Conservation (phyloP, 768 basidiomycete genomes). For the Galerina marginata region DNA sequence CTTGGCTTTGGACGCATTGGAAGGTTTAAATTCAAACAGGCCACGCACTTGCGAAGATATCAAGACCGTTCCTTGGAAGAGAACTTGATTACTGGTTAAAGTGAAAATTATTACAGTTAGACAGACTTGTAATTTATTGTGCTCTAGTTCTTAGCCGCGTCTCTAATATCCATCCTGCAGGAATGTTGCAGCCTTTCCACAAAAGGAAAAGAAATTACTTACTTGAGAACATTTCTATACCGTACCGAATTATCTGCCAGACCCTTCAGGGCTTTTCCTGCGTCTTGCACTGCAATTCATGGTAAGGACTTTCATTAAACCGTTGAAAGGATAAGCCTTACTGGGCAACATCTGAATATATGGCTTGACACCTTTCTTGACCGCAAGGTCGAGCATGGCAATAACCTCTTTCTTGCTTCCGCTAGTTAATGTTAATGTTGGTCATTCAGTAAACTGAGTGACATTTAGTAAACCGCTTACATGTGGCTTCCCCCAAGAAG, state of each 20-base stretch:
- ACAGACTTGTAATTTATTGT: too few relatives aligned
- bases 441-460: not conserved
- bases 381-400: conserved; percentile 18
- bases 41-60: too few relatives aligned
- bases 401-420: conserved; percentile 21
- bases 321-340: not conserved
- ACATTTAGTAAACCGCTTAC: conserved; percentile 1
- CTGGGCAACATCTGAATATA: conserved; percentile 17
- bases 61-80: too few relatives aligned
- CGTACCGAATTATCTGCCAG: conserved; percentile 14
- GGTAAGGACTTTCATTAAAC: not conserved
- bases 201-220: not conserved
- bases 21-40: too few relatives aligned
- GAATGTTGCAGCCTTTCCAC: not conserved
- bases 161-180: not conserved
- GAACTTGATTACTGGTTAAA: too few relatives aligned
- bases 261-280: conserved; percentile 15
- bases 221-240: conserved; percentile 21
- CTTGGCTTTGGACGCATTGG: too few relatives aligned
- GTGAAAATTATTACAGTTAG: too few relatives aligned
- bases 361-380: conserved; percentile 15
- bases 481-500: conserved; percentile 21
- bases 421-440: not conserved
- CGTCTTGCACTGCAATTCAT: conserved; percentile 17
- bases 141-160: too few relatives aligned